Percentiles rank a stretch among this genome's conserved stretches.
These are phyloP conservation scores for Diaporthe sp. DNA, from an alignment of 2,329 filamentous ascomycete species.

Conservation along the genomic window DNA sequence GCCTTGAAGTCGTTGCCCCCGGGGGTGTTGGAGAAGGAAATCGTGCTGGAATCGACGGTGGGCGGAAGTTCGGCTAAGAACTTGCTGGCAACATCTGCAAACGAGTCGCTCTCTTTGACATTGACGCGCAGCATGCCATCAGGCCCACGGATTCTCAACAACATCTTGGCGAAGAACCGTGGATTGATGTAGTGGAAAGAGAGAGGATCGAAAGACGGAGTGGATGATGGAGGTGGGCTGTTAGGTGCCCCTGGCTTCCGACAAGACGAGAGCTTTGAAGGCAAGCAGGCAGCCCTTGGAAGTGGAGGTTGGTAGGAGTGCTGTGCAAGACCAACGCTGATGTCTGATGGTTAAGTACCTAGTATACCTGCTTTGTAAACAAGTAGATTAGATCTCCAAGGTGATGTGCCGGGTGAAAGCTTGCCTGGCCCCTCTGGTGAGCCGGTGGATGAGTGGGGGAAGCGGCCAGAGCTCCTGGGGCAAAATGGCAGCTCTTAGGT, in stretches of 20 bases:
- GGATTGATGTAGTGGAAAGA: neutral
- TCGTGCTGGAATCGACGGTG: slow-evolving; percentile 70
- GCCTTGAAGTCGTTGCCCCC: slow-evolving; percentile 69
- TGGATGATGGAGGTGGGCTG: slow-evolving; percentile 8
- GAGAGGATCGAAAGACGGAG: neutral
- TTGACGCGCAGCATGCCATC: slow-evolving; percentile 93
- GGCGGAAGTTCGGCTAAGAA: slow-evolving; percentile 70
- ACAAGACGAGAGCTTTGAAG: neutral
- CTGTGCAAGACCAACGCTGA: neutral
- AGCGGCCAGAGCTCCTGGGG: slow-evolving; percentile 7
- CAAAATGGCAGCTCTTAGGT: slow-evolving; percentile 16
- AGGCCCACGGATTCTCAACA: slow-evolving; percentile 88
- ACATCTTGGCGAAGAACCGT: slow-evolving; percentile 66
- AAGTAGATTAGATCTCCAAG: neutral
- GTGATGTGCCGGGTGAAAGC: slow-evolving; percentile 16
- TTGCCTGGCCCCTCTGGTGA: neutral
- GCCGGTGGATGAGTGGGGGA: slow-evolving; percentile 3
- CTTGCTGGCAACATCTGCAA: slow-evolving; percentile 72
- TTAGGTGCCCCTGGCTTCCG: neutral
- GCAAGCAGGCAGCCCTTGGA: neutral
- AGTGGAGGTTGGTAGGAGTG: neutral
- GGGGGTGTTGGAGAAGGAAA: slow-evolving; percentile 73
- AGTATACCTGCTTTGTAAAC: slow-evolving; percentile 20
- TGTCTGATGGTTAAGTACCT: neutral
- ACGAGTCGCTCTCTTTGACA: slow-evolving; percentile 80